Percentiles rank a stretch among this genome's conserved stretches.
These are phyloP conservation scores for Speleostelium caveatum DNA, from an alignment of 78 protist genomes.

Conservation along the genomic window DNA sequence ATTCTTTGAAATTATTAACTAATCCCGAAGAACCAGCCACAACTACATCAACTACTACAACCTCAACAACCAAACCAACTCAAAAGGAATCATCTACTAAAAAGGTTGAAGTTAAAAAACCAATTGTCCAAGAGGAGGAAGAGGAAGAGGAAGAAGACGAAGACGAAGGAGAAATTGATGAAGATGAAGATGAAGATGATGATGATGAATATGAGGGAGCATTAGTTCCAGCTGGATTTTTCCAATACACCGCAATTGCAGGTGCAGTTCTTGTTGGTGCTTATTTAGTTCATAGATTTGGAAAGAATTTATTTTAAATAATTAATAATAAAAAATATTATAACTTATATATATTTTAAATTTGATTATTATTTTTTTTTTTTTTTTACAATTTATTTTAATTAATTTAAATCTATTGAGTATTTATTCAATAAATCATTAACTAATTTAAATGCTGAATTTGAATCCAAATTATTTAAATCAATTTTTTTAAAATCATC, in stretches of 20 bases:
- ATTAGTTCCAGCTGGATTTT: no score
- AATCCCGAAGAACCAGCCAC: not conserved
- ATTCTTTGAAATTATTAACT: not conserved
- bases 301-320: no score
- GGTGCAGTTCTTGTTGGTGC: no score
- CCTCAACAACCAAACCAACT: not conserved
- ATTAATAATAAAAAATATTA: no score
- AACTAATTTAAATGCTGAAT: conserved; percentile 9
- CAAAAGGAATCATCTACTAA: not conserved
- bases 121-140: not conserved
- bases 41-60: not conserved
- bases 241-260: no score
- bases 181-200: not conserved
- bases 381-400: not conserved
- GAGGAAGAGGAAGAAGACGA: not conserved
- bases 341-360: no score
- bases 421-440: conserved; percentile 43
- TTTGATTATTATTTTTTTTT: no score
- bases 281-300: no score
- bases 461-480: not conserved
- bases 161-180: not conserved
- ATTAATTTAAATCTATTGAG: not conserved
- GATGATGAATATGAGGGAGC: not conserved
- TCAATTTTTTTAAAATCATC: conserved; percentile 57
- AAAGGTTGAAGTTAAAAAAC: not conserved